These are phyloP conservation scores for Mortierella alpina DNA, from an alignment of 192 early-diverging fungal genomes.

Conservation along the genomic window DNA sequence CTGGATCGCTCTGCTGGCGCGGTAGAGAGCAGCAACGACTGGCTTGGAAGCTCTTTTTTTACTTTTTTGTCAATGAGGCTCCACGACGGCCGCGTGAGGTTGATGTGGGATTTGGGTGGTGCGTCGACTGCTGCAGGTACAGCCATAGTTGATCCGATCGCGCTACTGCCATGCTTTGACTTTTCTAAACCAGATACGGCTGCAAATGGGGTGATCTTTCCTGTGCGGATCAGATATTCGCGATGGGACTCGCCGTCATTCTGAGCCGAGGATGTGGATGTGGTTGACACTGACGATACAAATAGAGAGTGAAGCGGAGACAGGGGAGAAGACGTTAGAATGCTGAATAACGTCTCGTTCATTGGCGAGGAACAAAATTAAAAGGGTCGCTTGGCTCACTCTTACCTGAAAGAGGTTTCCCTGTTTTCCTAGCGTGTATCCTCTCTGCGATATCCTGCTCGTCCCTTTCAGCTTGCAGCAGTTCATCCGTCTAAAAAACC, in stretches of 20 bases:
- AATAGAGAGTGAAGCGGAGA: slow-evolving; percentile 11
- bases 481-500: slow-evolving; percentile 17
- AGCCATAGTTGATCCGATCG: slow-evolving; percentile 4
- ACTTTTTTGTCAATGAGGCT: slow-evolving; percentile 35
- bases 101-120: slow-evolving; percentile 28
- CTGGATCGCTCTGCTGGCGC: slow-evolving; percentile 35
- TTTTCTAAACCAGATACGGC: slow-evolving; percentile 51
- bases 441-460: slow-evolving; percentile 61
- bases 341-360: neutral
- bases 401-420: slow-evolving; percentile 17
- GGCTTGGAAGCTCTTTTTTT: neutral
- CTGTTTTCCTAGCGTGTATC: slow-evolving; percentile 30
- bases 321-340: slow-evolving; percentile 7
- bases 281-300: slow-evolving; percentile 25
- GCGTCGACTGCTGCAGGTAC: slow-evolving; percentile 3
- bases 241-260: slow-evolving; percentile 62
- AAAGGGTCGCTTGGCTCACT: neutral
- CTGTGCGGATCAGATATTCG: slow-evolving; percentile 75
- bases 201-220: slow-evolving; percentile 77
- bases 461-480: slow-evolving; percentile 46
- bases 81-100: slow-evolving; percentile 19
- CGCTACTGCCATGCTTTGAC: slow-evolving; percentile 5
- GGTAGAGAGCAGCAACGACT: neutral
- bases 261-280: slow-evolving; percentile 19
- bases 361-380: too few species aligned